Evolutionary conservation across 495 filamentous ascomycete species (phyloP).

Genomic region (Paragyromitra xinjiangensis): DNA sequence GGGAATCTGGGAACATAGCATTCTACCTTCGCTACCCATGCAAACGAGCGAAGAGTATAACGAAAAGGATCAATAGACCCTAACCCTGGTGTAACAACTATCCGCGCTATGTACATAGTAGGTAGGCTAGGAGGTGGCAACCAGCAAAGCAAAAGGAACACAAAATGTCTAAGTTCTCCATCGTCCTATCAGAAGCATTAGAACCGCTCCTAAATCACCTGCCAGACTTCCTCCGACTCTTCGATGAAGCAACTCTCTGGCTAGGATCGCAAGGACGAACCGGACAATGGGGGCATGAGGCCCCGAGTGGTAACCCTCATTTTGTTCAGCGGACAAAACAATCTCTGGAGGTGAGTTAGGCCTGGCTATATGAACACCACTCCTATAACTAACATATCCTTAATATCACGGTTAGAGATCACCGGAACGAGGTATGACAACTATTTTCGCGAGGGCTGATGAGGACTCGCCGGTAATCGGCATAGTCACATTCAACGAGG

Average conservation of each 20-base stretch:
- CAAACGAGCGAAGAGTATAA: no score
- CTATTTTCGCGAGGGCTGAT: conserved; percentile 9
- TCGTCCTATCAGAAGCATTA: not conserved
- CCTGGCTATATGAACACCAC: no score
- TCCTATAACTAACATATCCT: not conserved
- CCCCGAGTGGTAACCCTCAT: not conserved
- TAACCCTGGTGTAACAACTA: no score
- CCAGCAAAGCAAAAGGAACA: not conserved
- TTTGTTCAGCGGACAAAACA: not conserved
- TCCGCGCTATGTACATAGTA: no score
- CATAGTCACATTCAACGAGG: conserved; percentile 15
- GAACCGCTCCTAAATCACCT: not conserved
- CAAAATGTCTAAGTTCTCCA: not conserved
- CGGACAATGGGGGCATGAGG: conserved; percentile 4
- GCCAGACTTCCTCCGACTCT: conserved; percentile 20
- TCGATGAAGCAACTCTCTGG: conserved; percentile 18
- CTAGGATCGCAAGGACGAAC: conserved; percentile 1
- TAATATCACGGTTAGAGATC: not conserved
- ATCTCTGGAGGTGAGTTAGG: not conserved
- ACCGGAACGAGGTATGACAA: not conserved
- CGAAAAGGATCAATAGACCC: no score
- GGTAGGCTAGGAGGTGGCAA: not conserved
- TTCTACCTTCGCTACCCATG: no score
- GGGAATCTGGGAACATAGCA: no score
- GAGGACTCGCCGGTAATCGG: conserved; percentile 2